Base-by-base conservation (phyloP, 768 basidiomycete genomes). In the Pisolithus marmoratus region DNA sequence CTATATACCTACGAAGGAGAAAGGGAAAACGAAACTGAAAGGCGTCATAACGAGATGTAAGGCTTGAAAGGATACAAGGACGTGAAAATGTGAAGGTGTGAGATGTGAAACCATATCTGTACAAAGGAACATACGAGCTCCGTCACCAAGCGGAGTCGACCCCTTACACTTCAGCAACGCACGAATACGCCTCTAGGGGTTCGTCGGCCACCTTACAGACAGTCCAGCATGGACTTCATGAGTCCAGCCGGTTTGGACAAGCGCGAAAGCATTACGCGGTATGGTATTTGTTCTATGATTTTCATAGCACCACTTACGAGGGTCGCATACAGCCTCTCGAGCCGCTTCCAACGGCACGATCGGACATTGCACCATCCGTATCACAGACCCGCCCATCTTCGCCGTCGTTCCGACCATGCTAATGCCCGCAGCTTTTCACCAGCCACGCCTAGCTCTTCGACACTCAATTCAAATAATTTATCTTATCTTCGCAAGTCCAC, bases 141-240 rank as follows among this genome's bases (percentile, higher is more conserved):
- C n/a, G n/a, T n/a, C n/a, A n/a, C n/a, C n/a, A n/a, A n/a, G n/a
- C n/a, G n/a, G n/a, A n/a, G n/a, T n/a, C n/a, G n/a, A n/a, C n/a
- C n/a, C n/a, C n/a, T n/a, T n/a, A n/a, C n/a, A n/a, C n/a, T n/a
- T 29, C 74, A 76, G 51, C 63, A 64, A 46, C 77, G 76, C 5
- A 78, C 78, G 41, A 78, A 78, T 63, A 74, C 75, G 71, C 78
- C 65, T 34, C 59, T 46, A 46, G 68, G 65, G 34, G 74, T 74
- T 50, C 79, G 83, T 29, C 66, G 68, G 17, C 83, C 83, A 17
- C 71, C 89, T 23, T 87, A 88, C 68, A 76, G 85, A 52, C 87
- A 89, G 71, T 88, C 87, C 22, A 89, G 87, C 65, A 91, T 91
- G 90, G 90, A 92, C 62, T 90, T 90, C 57, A 81, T 92, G 69